A percentile compares a stretch with the other conserved stretches of the same genome.
phyloP scores from a whole-genome alignment of 2,329 filamentous ascomycete species.

The Allantophomopsis lycopodina region DNA sequence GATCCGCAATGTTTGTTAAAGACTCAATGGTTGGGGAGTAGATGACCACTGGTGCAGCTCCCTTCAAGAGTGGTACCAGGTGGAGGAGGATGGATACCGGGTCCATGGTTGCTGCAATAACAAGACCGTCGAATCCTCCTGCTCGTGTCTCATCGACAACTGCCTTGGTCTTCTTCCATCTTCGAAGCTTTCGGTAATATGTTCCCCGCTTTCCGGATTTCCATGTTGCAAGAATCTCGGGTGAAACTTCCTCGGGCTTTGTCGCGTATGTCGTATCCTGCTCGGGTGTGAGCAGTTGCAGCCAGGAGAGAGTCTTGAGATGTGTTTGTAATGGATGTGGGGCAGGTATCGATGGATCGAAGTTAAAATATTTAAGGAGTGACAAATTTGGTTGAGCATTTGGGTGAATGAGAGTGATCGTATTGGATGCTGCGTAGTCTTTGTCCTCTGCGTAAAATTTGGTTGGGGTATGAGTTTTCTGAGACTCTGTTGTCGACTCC shows the following conservation, averaged over 20 bases:
- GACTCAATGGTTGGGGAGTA: conserved; percentile 76
- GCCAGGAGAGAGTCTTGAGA: conserved; percentile 77
- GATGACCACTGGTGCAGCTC: conserved; percentile 73
- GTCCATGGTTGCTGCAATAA: conserved; percentile 75
- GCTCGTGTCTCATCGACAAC: conserved; percentile 63
- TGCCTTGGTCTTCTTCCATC: conserved; percentile 60
- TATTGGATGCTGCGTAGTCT: conserved; percentile 35
- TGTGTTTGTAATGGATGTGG: conserved; percentile 70
- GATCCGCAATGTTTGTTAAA: conserved; percentile 63
- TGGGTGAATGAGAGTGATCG: conserved; percentile 66
- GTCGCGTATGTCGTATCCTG: conserved; percentile 61
- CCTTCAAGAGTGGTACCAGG: conserved; percentile 65
- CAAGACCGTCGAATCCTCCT: conserved; percentile 71
- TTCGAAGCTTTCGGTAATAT: conserved; percentile 78
- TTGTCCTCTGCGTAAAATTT: conserved; percentile 10
- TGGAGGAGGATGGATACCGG: conserved; percentile 62
- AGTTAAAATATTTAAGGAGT: conserved; percentile 80
- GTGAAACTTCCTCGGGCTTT: conserved; percentile 43
- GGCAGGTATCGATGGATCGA: conserved; percentile 54
- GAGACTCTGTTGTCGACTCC: conserved; percentile 1
- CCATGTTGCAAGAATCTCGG: conserved; percentile 50
- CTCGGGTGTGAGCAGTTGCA: conserved; percentile 71
- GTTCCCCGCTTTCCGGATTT: conserved; percentile 74
- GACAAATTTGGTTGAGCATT: conserved; percentile 81
- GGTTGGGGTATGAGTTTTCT: conserved; percentile 4